Evolutionary conservation across 495 filamentous ascomycete genomes (phyloP).

Genomic region (Astrothelium subdiscretum): DNA sequence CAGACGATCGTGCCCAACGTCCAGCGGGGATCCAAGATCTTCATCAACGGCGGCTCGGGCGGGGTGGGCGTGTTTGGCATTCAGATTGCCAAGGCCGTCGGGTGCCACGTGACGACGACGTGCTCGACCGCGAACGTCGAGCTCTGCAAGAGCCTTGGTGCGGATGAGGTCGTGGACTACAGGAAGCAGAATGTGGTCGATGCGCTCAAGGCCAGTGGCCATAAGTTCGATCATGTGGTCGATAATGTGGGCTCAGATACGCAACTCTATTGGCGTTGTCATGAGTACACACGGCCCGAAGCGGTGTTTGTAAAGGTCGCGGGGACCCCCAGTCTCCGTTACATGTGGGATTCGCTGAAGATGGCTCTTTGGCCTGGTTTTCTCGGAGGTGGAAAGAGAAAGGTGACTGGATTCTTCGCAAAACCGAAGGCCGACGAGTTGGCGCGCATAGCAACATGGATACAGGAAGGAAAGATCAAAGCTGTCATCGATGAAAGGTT

Average conservation of each 20-base stretch:
- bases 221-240: slow-evolving; percentile 14
- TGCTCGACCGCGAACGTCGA: slow-evolving; percentile 50
- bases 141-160: slow-evolving; percentile 24
- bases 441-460: slow-evolving; percentile 15
- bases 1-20: slow-evolving; percentile 47
- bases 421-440: slow-evolving; percentile 10
- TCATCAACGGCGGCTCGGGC: slow-evolving; percentile 58
- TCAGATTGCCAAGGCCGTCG: slow-evolving; percentile 54
- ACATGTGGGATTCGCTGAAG: slow-evolving; percentile 3
- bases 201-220: slow-evolving; percentile 7
- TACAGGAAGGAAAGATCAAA: slow-evolving; percentile 21
- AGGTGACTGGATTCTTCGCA: slow-evolving; percentile 13
- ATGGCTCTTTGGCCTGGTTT: slow-evolving; percentile 12
- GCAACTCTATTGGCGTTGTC: slow-evolving; percentile 12
- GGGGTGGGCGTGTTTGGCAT: slow-evolving; percentile 51
- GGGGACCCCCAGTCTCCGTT: slow-evolving; percentile 8
- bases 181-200: slow-evolving; percentile 9
- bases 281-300: slow-evolving; percentile 13
- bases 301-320: slow-evolving; percentile 14
- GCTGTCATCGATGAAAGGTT: slow-evolving; percentile 17
- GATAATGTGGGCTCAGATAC: slow-evolving; percentile 14
- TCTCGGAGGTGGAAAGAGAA: slow-evolving; percentile 20
- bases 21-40: slow-evolving; percentile 43
- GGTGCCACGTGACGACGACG: slow-evolving; percentile 48
- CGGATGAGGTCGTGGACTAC: slow-evolving; percentile 21